Evolutionary conservation across 176 grass and related monocot genomes (phyloP).

Genomic region (Oryza meyeriana): DNA sequence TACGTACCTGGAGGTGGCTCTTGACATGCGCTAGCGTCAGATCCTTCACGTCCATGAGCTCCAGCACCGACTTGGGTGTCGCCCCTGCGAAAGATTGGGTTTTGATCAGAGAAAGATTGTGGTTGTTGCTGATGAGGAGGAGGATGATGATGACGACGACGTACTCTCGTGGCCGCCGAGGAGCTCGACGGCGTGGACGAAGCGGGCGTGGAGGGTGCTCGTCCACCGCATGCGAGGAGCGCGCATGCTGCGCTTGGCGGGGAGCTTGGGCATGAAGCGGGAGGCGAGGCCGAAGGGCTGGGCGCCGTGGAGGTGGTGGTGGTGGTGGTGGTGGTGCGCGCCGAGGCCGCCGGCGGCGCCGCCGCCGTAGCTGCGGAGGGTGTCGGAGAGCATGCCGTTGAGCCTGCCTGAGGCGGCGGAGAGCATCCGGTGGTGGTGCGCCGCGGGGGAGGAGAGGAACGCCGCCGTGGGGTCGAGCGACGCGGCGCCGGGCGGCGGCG

Average conservation of each 20-base stretch:
- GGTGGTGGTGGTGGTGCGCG: constrained; percentile 36
- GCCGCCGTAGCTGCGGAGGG: constrained; percentile 49
- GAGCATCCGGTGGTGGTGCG: constrained; percentile 68
- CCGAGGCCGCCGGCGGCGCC: constrained; percentile 11
- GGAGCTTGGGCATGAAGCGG: constrained; percentile 83
- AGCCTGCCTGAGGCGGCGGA: constrained; percentile 58
- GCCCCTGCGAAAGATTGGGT: constrained; percentile 47
- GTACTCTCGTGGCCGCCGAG: constrained; percentile 98
- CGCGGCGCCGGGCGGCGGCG: neutral
- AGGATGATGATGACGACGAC: neutral
- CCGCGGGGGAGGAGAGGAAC: constrained; percentile 45
- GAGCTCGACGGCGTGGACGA: constrained; percentile 93
- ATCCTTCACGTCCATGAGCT: constrained; percentile 99
- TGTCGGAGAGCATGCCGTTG: constrained; percentile 79
- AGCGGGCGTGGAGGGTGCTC: constrained; percentile 90
- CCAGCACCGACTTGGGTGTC: constrained; percentile 96
- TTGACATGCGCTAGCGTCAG: constrained; percentile 99
- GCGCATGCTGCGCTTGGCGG: constrained; percentile 87
- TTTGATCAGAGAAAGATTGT: constrained; percentile 6
- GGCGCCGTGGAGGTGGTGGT: constrained; percentile 43
- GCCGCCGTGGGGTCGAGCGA: constrained; percentile 47
- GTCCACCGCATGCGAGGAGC: constrained; percentile 98
- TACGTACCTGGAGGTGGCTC: constrained; percentile 94
- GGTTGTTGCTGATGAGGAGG: neutral
- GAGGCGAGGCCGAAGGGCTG: constrained; percentile 61